Percentiles rank a stretch among this genome's conserved stretches.
Evolutionary conservation across 2,329 filamentous ascomycete species (phyloP).

Genomic region (Stachybotrys chartarum): DNA sequence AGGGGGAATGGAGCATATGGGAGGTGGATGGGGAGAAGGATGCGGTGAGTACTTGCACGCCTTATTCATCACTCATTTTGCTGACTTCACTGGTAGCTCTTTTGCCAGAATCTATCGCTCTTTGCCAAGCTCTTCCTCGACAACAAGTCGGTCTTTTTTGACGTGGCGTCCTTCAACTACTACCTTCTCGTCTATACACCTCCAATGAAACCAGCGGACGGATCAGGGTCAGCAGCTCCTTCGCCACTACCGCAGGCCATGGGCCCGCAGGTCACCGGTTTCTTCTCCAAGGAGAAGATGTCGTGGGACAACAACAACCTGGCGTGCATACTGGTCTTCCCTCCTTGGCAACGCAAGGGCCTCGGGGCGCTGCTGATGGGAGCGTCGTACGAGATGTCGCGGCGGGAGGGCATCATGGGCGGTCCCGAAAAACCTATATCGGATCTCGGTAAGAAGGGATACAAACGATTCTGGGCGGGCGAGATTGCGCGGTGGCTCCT

Average conservation of each 20-base stretch:
- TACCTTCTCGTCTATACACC: constrained; percentile 78
- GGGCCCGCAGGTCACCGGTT: constrained; percentile 62
- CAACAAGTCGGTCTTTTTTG: constrained; percentile 97
- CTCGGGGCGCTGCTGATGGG: constrained; percentile 87
- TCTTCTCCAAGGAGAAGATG: constrained; percentile 98
- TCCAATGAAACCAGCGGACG: constrained; percentile 6
- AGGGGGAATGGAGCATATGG: constrained; percentile 79
- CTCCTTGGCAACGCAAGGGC: constrained; percentile 88
- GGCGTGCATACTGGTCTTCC: constrained; percentile 92
- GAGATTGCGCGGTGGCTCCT: constrained; percentile 70
- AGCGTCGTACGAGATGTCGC: constrained; percentile 85
- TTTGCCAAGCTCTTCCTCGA: constrained; percentile 97
- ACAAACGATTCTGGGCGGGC: constrained; percentile 78
- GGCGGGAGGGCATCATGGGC: constrained; percentile 74
- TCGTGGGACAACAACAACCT: constrained; percentile 99
- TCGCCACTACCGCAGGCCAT: not conserved
- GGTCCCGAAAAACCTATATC: constrained; percentile 93
- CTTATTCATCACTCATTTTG: not conserved
- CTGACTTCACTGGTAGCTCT: constrained; percentile 46
- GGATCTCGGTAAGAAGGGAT: constrained; percentile 75
- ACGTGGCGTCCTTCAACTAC: constrained; percentile 90
- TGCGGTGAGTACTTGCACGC: constrained; percentile 42
- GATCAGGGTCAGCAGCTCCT: constrained; percentile 4
- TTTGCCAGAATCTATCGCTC: constrained; percentile 90
- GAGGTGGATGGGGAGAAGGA: constrained; percentile 87